These are phyloP conservation scores for Brassica hybrid DNA, from an alignment of 441 rosid genomes.

Conservation along the genomic window DNA sequence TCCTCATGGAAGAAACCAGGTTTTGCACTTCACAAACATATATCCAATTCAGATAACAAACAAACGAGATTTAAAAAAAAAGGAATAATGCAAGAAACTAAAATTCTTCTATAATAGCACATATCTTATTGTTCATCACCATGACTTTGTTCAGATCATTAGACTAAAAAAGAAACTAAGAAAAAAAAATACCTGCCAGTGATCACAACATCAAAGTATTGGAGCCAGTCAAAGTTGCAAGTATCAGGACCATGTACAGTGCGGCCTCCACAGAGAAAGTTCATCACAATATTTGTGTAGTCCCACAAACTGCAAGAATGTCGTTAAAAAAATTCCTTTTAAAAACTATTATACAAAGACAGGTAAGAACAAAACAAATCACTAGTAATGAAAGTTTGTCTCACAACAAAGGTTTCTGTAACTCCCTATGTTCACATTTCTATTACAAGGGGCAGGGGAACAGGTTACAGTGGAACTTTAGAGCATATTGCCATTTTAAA, in stretches of 20 bases:
- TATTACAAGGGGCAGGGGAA: background rate
- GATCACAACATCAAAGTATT: conserved; percentile 87
- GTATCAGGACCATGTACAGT: conserved; percentile 46
- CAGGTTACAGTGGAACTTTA: background rate
- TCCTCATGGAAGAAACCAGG: conserved; percentile 97
- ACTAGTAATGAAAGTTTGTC: background rate
- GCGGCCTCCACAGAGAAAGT: conserved; percentile 74
- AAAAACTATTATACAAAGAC: background rate
- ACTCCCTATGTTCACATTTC: conserved; percentile 5
- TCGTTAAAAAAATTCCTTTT: background rate
- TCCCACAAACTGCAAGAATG: conserved; percentile 91
- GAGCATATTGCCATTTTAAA: background rate
- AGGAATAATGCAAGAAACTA: background rate
- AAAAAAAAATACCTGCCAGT: conserved; percentile 76
- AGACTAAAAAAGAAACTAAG: background rate
- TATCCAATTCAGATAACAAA: too few species aligned
- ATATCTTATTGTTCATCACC: conserved; percentile 10
- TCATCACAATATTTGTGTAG: conserved; percentile 96
- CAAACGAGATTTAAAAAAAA: background rate
- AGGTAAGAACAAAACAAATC: conserved; percentile 5
- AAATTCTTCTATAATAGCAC: background rate
- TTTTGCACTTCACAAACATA: conserved; percentile 65
- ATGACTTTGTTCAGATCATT: background rate
- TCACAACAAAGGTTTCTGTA: too few species aligned
- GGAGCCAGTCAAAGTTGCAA: conserved; percentile 85